Percentiles rank a stretch among this genome's conserved stretches.
Conservation (phyloP, 306 rosid species). For the Bauhinia variegata region DNA sequence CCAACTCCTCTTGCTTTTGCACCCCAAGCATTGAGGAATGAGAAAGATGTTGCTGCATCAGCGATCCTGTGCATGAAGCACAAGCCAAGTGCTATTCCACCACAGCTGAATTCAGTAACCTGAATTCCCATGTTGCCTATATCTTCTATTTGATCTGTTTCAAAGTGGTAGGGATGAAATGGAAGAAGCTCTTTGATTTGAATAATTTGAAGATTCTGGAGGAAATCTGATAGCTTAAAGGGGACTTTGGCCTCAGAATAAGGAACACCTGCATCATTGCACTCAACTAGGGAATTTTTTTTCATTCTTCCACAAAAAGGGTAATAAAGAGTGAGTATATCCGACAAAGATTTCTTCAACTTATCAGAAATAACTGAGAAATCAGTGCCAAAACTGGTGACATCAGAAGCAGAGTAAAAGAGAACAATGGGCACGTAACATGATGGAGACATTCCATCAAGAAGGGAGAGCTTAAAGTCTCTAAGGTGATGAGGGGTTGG, state of each 20-base stretch:
- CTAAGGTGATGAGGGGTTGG: slow-evolving; percentile 34
- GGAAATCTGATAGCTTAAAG: background rate
- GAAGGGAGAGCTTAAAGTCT: slow-evolving; percentile 33
- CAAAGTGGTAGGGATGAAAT: background rate
- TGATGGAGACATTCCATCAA: slow-evolving; percentile 29
- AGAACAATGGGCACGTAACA: slow-evolving; percentile 28
- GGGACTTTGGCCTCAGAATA: slow-evolving; percentile 12
- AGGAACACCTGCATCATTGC: slow-evolving; percentile 35
- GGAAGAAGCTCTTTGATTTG: background rate
- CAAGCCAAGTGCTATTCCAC: slow-evolving; percentile 5
- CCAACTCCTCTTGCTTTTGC: background rate
- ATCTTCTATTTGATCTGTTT: background rate
- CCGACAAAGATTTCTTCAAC: slow-evolving; percentile 31
- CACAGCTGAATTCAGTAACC: background rate
- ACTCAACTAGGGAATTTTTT: slow-evolving; percentile 13
- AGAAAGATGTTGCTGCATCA: background rate
- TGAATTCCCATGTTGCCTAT: background rate
- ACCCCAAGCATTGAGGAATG: slow-evolving; percentile 10
- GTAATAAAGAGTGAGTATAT: slow-evolving; percentile 28
- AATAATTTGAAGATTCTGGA: background rate
- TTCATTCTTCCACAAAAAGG: slow-evolving; percentile 37
- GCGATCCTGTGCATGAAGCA: slow-evolving; percentile 1
- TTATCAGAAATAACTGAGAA: background rate
- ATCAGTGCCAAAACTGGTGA: background rate
- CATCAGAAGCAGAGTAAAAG: slow-evolving; percentile 17